Conservation (phyloP, 768 basidiomycete genomes). For the Coprinopsis cinerea region DNA sequence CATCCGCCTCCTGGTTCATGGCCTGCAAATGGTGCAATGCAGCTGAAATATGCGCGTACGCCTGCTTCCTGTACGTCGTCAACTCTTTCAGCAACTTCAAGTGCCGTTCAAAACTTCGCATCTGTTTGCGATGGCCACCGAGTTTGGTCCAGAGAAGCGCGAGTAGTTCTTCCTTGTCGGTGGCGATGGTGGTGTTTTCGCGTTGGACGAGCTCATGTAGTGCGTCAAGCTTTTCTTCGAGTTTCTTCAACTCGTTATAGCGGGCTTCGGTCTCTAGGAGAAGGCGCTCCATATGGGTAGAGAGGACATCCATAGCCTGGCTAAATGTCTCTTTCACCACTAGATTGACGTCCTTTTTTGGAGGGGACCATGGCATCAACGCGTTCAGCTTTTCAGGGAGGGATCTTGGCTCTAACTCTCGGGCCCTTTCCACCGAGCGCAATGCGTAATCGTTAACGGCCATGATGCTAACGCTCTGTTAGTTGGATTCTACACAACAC, state of each 20-base stretch:
- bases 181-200: constrained; percentile 44
- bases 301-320: constrained; percentile 57
- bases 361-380: constrained; percentile 34
- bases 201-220: constrained; percentile 55
- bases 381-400: constrained; percentile 23
- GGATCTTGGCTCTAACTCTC: constrained; percentile 27
- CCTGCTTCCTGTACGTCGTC: constrained; percentile 52
- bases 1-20: constrained; percentile 73
- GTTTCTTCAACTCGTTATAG: constrained; percentile 46
- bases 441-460: constrained; percentile 72
- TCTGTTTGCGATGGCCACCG: constrained; percentile 49
- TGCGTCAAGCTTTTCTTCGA: constrained; percentile 54
- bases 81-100: constrained; percentile 50
- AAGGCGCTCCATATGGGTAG: constrained; percentile 45
- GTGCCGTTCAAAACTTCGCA: constrained; percentile 48
- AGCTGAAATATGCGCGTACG: constrained; percentile 59
- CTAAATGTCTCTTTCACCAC: constrained; percentile 50
- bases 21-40: constrained; percentile 54
- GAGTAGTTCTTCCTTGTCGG: constrained; percentile 49
- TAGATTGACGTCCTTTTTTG: constrained; percentile 30
- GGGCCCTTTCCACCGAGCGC: constrained; percentile 16
- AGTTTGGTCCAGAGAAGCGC: constrained; percentile 64
- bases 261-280: constrained; percentile 63
- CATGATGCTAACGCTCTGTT: constrained; percentile 44
- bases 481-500: constrained; percentile 4